phyloP scores from a whole-genome alignment of 306 rosid species.

The Crotalaria pallida region DNA sequence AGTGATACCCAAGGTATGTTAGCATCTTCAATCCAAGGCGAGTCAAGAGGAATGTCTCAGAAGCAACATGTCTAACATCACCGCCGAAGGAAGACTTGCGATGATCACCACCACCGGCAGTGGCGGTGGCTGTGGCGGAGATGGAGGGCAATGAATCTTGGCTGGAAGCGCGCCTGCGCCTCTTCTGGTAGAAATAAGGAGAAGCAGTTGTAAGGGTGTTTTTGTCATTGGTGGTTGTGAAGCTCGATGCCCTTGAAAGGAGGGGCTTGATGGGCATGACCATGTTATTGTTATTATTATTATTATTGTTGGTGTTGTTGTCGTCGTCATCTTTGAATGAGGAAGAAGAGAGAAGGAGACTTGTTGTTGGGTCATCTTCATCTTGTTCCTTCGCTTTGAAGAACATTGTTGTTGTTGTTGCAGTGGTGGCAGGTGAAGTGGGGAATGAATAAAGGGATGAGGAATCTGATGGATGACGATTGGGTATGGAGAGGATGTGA shows the following conservation, averaged over 20 bases:
- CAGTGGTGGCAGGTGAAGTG: neutral
- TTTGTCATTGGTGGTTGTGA: neutral
- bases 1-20: conserved; percentile 60
- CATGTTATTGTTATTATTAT: conserved; percentile 27
- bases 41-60: conserved; percentile 55
- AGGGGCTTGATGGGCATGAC: conserved; percentile 33
- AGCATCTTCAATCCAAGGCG: conserved; percentile 63
- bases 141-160: conserved; percentile 40
- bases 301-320: too few relatives aligned
- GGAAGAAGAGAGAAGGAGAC: conserved; percentile 40
- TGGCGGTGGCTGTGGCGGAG: neutral
- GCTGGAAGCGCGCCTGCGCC: conserved; percentile 64
- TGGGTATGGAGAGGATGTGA: conserved; percentile 45
- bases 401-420: conserved; percentile 20
- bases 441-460: conserved; percentile 7
- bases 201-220: neutral
- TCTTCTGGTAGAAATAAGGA: conserved; percentile 32
- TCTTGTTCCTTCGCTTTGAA: conserved; percentile 4
- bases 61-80: conserved; percentile 51
- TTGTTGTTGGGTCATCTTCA: conserved; percentile 38
- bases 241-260: conserved; percentile 52
- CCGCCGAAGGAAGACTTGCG: conserved; percentile 29
- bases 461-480: conserved; percentile 3
- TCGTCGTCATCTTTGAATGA: conserved; percentile 37
- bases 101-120: neutral